Percentiles rank a stretch among this genome's conserved stretches.
Conservation (phyloP, 1,284 basidiomycete species). For the Irpex sp. region DNA sequence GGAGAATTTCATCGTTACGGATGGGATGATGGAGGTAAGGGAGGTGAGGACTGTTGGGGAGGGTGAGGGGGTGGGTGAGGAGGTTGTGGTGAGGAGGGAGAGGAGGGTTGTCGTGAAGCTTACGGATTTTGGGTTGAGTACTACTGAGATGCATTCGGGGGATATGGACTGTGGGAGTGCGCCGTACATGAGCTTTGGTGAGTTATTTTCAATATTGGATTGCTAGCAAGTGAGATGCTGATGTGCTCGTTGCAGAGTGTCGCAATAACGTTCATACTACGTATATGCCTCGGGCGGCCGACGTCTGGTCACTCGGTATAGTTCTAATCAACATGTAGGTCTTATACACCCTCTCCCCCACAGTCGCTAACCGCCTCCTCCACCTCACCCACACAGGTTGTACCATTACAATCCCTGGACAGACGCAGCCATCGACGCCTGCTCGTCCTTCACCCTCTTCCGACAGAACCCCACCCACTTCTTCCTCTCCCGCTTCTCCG, state of each 20-base stretch:
- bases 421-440: slow-evolving; percentile 78
- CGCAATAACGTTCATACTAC: slow-evolving; percentile 94
- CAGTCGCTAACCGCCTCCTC: too few species aligned
- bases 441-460: slow-evolving; percentile 84
- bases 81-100: slow-evolving; percentile 41
- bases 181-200: slow-evolving; percentile 98
- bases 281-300: slow-evolving; percentile 92
- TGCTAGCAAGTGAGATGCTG: slow-evolving; percentile 8
- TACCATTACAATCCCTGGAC: slow-evolving; percentile 99
- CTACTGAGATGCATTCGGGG: slow-evolving; percentile 81
- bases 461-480: slow-evolving; percentile 79
- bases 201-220: slow-evolving; percentile 24
- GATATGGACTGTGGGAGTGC: slow-evolving; percentile 99
- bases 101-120: slow-evolving; percentile 88
- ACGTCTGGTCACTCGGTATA: slow-evolving; percentile 98
- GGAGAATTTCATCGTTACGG: slow-evolving; percentile 92
- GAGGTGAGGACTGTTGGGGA: background rate
- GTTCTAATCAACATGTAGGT: slow-evolving; percentile 93
- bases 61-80: background rate
- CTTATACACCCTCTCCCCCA: slow-evolving; percentile 3
- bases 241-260: slow-evolving; percentile 63
- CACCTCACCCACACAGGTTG: slow-evolving; percentile 48
- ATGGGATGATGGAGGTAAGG: slow-evolving; percentile 55
- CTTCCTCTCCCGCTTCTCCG: slow-evolving; percentile 87
- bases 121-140: slow-evolving; percentile 95